Percentiles rank a stretch among this genome's conserved stretches.
phyloP scores from a whole-genome alignment of 108 stramenopile genomes.

The Skeletonema potamos region DNA sequence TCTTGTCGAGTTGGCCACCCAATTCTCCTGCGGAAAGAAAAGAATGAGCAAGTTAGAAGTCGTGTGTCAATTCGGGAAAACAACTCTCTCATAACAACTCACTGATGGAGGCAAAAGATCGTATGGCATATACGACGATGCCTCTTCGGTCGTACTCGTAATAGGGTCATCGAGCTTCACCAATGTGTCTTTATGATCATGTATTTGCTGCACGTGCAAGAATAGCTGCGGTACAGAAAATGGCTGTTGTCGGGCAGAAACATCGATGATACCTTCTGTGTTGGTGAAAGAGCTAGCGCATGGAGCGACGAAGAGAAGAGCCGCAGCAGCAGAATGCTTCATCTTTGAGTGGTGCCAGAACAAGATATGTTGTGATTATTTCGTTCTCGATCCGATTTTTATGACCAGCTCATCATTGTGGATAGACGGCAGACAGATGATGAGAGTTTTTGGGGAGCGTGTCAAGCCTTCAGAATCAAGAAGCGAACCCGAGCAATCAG shows the following conservation, averaged over 20 bases:
- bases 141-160: neutral
- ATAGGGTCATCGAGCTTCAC: neutral
- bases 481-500: neutral
- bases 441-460: neutral
- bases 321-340: neutral
- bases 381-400: neutral
- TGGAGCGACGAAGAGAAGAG: neutral
- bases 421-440: no score
- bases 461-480: neutral
- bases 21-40: constrained; percentile 23
- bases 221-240: neutral
- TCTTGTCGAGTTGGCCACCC: constrained; percentile 40
- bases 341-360: neutral
- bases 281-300: neutral
- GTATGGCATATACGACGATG: constrained; percentile 13
- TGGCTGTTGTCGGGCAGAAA: neutral
- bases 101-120: constrained; percentile 16
- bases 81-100: neutral
- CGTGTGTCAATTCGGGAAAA: neutral
- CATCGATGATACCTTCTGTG: neutral
- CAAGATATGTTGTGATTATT: neutral
- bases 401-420: neutral
- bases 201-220: neutral
- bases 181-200: neutral
- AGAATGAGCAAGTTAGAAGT: neutral